Conservation (phyloP, 2,329 filamentous ascomycete genomes). For the Aureobasidium leucospermi region DNA sequence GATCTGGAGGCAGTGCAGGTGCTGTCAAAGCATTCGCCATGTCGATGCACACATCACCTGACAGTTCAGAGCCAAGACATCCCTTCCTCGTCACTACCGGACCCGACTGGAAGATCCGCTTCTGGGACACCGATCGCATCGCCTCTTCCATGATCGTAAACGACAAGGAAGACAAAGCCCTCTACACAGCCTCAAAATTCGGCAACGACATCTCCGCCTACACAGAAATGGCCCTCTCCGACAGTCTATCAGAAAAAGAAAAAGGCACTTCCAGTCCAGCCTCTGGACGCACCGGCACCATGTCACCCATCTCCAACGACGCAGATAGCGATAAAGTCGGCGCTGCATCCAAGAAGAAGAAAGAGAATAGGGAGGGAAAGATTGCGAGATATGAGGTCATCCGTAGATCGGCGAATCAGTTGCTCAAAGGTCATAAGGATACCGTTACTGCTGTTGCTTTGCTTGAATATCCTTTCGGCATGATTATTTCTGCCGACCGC, state of each 20-base stretch:
- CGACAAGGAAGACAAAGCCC: constrained; percentile 64
- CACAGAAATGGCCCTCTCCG: constrained; percentile 19
- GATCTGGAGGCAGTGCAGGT: constrained; percentile 34
- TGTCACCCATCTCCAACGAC: background rate
- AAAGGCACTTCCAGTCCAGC: background rate
- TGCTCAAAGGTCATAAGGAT: constrained; percentile 82
- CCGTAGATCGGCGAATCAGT: constrained; percentile 75
- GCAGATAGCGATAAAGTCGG: constrained; percentile 21
- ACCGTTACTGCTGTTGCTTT: constrained; percentile 81
- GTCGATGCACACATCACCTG: constrained; percentile 62
- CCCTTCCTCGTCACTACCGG: constrained; percentile 83
- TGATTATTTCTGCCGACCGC: constrained; percentile 85
- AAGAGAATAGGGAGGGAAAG: constrained; percentile 24
- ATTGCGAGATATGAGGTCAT: constrained; percentile 79
- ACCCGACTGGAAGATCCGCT: constrained; percentile 82
- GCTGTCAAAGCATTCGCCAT: constrained; percentile 70
- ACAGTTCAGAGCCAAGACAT: constrained; percentile 63
- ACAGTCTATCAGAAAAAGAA: background rate
- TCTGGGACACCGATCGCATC: constrained; percentile 79
- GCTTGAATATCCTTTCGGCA: constrained; percentile 81
- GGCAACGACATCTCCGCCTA: constrained; percentile 35
- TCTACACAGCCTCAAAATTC: constrained; percentile 49
- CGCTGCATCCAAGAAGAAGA: constrained; percentile 30
- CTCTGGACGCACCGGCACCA: background rate
- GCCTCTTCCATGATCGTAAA: constrained; percentile 76